Evolutionary conservation across 2,329 filamentous ascomycete species (phyloP).

Genomic region (Diplodia scrobiculata): DNA sequence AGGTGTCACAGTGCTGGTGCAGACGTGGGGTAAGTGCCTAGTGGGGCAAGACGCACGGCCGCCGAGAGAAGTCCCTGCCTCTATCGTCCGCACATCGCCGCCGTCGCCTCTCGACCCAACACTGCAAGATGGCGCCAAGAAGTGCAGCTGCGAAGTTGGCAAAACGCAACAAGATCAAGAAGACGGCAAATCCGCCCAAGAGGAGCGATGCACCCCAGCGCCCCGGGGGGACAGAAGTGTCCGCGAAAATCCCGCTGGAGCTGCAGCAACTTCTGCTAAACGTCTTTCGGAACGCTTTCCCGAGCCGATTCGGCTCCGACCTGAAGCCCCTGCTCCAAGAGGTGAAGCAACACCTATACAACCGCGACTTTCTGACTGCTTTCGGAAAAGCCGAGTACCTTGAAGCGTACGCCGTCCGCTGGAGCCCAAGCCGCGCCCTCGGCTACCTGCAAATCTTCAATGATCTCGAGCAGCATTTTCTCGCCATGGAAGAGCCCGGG

Average conservation of each 20-base stretch:
- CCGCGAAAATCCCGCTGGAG: conserved; percentile 48
- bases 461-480: conserved; percentile 38
- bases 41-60: conserved; percentile 3
- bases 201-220: conserved; percentile 5
- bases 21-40: background rate
- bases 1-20: background rate
- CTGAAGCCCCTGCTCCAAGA: conserved; percentile 67
- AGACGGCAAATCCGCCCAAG: background rate
- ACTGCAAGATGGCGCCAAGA: conserved; percentile 8
- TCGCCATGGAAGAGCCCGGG: conserved; percentile 1
- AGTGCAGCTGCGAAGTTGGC: conserved; percentile 1
- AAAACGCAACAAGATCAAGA: conserved; percentile 13
- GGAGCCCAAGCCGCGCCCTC: conserved; percentile 84
- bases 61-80: background rate
- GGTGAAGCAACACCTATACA: conserved; percentile 82
- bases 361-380: conserved; percentile 77
- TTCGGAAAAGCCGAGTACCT: conserved; percentile 73
- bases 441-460: conserved; percentile 70
- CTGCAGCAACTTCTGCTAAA: conserved; percentile 72
- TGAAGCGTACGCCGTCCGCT: conserved; percentile 81
- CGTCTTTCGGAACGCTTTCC: conserved; percentile 69
- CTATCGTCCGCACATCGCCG: background rate
- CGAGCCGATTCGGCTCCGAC: conserved; percentile 48
- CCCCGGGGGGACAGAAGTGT: background rate
- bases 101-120: background rate